A percentile compares a stretch with the other conserved stretches of the same genome.
These are phyloP conservation scores for Coniochaeta hoffmannii DNA, from an alignment of 2,329 filamentous ascomycete species.

Conservation along the genomic window DNA sequence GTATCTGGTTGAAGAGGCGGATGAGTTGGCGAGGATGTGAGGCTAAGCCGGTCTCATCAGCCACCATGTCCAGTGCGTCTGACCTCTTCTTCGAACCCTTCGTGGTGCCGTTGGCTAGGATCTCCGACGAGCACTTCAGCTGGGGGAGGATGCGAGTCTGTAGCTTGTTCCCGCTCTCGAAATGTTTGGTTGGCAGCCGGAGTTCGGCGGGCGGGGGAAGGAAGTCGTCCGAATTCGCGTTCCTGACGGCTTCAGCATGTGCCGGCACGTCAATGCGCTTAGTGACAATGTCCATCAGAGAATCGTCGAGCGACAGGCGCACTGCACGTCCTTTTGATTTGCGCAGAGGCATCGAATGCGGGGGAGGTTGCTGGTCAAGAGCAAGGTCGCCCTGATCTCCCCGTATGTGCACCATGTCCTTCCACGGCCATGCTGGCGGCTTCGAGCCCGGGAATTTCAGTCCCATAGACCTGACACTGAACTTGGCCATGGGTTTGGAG, in stretches of 20 bases:
- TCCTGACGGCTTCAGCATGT: conserved; percentile 23
- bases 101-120: neutral
- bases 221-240: conserved; percentile 30
- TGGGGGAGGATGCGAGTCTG: conserved; percentile 40
- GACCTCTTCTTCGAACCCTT: conserved; percentile 2
- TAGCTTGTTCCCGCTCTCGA: conserved; percentile 50
- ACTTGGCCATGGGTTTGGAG: conserved; percentile 28
- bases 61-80: neutral
- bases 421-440: conserved; percentile 65
- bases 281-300: conserved; percentile 27
- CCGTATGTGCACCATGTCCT: conserved; percentile 57
- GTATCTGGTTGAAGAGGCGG: conserved; percentile 50
- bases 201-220: conserved; percentile 38
- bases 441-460: conserved; percentile 58
- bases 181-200: conserved; percentile 46
- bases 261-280: conserved; percentile 31
- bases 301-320: conserved; percentile 32
- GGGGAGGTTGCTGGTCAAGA: neutral
- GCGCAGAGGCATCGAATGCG: conserved; percentile 18
- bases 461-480: conserved; percentile 35
- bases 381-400: conserved; percentile 22
- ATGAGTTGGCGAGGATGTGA: conserved; percentile 42
- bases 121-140: conserved; percentile 22
- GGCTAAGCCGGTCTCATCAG: neutral
- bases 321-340: conserved; percentile 45